These are phyloP conservation scores for Halophytophthora batemanensis DNA, from an alignment of 352 stramenopile species.

Conservation along the genomic window DNA sequence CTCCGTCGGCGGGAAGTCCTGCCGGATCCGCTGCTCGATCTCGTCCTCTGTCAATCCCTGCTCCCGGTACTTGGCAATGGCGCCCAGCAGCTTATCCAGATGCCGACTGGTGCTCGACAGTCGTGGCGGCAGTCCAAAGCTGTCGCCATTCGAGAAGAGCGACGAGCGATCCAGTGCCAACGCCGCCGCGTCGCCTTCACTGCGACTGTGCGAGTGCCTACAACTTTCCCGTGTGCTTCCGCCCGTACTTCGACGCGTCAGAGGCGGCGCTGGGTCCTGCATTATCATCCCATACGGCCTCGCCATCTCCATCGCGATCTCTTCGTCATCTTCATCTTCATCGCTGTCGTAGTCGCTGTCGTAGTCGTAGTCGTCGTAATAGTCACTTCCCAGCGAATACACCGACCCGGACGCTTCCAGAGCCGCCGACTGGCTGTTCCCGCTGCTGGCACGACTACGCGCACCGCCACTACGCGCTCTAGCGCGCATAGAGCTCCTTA, in stretches of 20 bases:
- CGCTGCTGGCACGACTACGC: slow-evolving; percentile 32
- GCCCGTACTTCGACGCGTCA: slow-evolving; percentile 5
- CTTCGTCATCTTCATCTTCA: slow-evolving; percentile 56
- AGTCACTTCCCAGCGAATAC: slow-evolving; percentile 40
- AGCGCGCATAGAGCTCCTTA: slow-evolving; percentile 15
- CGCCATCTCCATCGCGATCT: slow-evolving; percentile 75
- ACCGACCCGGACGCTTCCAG: slow-evolving; percentile 9
- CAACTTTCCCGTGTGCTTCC: too few relatives aligned
- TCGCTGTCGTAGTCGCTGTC: slow-evolving; percentile 39
- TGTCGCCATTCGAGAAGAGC: slow-evolving; percentile 51
- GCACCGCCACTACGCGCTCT: slow-evolving; percentile 8
- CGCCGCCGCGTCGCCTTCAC: slow-evolving; percentile 21
- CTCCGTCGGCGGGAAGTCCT: slow-evolving; percentile 57
- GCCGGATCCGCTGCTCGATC: slow-evolving; percentile 61
- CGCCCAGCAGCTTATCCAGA: slow-evolving; percentile 53
- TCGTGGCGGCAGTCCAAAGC: slow-evolving; percentile 48
- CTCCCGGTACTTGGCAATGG: slow-evolving; percentile 62
- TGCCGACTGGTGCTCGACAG: slow-evolving; percentile 58
- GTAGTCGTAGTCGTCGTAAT: slow-evolving; percentile 46
- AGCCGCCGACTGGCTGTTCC: slow-evolving; percentile 20
- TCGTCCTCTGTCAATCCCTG: slow-evolving; percentile 58
- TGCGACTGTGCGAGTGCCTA: slow-evolving; percentile 17
- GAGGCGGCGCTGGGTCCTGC: slow-evolving; percentile 25
- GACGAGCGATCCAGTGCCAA: slow-evolving; percentile 31
- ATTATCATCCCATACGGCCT: slow-evolving; percentile 40